phyloP scores from a whole-genome alignment of 2,329 filamentous ascomycete species.

The Fusarium sp. region DNA sequence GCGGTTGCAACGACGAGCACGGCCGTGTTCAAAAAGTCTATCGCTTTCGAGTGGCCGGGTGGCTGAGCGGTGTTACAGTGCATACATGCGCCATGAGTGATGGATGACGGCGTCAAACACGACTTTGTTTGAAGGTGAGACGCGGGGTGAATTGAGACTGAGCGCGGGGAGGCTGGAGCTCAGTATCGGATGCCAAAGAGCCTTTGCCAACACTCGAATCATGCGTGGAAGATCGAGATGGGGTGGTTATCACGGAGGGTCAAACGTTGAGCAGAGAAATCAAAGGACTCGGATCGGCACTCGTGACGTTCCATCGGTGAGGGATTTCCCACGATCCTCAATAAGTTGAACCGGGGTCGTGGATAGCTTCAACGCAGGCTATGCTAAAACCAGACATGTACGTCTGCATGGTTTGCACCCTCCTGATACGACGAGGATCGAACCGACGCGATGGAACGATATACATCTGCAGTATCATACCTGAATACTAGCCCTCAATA shows the following conservation, averaged over 20 bases:
- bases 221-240: not conserved
- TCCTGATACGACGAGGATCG: constrained; percentile 15
- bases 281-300: constrained; percentile 37
- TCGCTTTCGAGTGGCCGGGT: constrained; percentile 10
- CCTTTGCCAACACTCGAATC: not conserved
- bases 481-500: constrained; percentile 17
- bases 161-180: constrained; percentile 13
- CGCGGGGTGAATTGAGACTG: constrained; percentile 16
- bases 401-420: constrained; percentile 15
- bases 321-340: constrained; percentile 32
- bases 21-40: constrained; percentile 9
- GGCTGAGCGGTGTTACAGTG: constrained; percentile 5
- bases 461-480: constrained; percentile 6
- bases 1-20: constrained; percentile 14
- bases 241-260: not conserved
- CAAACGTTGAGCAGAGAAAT: constrained; percentile 15
- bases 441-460: constrained; percentile 6
- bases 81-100: constrained; percentile 16
- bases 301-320: constrained; percentile 27
- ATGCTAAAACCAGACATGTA: constrained; percentile 21
- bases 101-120: constrained; percentile 19
- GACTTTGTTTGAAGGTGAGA: constrained; percentile 32
- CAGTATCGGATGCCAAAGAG: not conserved
- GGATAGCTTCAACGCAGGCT: constrained; percentile 18
- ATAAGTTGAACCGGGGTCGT: constrained; percentile 17